These are phyloP conservation scores for Boletus pseudo-olivaceus DNA, from an alignment of 768 basidiomycete genomes.

Conservation along the genomic window DNA sequence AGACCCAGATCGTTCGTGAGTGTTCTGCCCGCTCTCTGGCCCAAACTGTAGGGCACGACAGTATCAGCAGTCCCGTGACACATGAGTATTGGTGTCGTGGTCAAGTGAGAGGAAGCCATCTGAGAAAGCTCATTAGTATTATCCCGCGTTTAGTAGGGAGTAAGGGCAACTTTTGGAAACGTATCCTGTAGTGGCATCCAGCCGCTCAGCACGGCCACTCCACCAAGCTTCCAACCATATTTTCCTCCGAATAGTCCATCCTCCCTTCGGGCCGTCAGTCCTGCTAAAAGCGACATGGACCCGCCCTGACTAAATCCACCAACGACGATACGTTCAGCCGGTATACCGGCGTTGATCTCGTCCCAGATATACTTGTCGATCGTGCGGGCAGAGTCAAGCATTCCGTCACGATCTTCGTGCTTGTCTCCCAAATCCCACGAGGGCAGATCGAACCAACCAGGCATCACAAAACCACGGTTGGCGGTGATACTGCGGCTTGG, in stretches of 20 bases:
- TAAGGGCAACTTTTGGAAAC: conserved; percentile 58
- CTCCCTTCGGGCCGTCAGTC: conserved; percentile 38
- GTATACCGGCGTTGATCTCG: conserved; percentile 71
- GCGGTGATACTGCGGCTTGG: conserved; percentile 58
- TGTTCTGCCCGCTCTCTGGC: conserved; percentile 52
- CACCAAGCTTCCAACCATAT: conserved; percentile 60
- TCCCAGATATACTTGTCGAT: conserved; percentile 68
- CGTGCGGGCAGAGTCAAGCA: conserved; percentile 58
- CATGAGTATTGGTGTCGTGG: conserved; percentile 76
- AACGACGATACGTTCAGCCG: conserved; percentile 68
- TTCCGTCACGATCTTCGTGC: conserved; percentile 57
- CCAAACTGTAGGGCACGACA: conserved; percentile 58
- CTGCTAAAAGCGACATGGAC: conserved; percentile 73
- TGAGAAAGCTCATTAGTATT: conserved; percentile 27
- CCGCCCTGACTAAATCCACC: conserved; percentile 91
- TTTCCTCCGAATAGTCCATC: conserved; percentile 29
- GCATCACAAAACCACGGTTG: conserved; percentile 68
- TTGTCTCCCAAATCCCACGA: conserved; percentile 54
- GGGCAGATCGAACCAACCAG: conserved; percentile 81
- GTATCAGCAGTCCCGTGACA: conserved; percentile 79
- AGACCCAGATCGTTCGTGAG: conserved; percentile 55
- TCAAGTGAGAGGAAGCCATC: conserved; percentile 60
- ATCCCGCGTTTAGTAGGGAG: background rate
- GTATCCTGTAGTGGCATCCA: conserved; percentile 71
- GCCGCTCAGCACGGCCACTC: conserved; percentile 69